These are phyloP conservation scores for Oryza glumipatula DNA, from an alignment of 176 grass and related monocot species.

Conservation along the genomic window DNA sequence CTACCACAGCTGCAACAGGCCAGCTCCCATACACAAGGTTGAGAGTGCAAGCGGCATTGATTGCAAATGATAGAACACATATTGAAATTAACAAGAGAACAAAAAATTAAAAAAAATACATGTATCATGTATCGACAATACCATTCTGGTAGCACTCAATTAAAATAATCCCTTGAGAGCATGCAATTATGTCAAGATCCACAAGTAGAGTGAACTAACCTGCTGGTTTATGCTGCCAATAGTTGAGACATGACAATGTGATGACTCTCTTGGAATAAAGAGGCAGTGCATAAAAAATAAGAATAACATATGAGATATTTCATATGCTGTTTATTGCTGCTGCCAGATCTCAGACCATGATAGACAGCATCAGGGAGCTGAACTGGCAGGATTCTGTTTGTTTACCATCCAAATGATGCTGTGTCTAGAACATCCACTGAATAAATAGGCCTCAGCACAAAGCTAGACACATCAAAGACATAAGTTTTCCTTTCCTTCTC, in stretches of 20 bases:
- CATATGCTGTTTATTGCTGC: background rate
- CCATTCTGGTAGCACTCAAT: background rate
- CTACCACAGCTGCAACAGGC: constrained; percentile 32
- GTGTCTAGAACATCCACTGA: background rate
- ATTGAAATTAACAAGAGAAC: background rate
- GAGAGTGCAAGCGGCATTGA: constrained; percentile 17
- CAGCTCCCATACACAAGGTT: constrained; percentile 40
- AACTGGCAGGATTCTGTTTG: constrained; percentile 1
- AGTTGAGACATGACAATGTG: background rate
- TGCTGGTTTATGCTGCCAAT: background rate
- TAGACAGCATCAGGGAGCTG: constrained; percentile 19
- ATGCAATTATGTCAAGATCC: background rate
- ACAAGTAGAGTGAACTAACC: background rate
- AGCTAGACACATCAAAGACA: constrained; percentile 19
- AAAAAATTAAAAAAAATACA: no score
- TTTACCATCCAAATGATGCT: constrained; percentile 14
- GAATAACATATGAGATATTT: background rate
- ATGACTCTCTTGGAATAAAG: background rate
- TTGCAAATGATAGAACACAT: constrained; percentile 9
- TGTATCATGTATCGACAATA: background rate
- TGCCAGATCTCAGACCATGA: background rate
- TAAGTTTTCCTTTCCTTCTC: background rate
- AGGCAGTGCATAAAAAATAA: background rate
- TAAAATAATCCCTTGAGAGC: background rate
- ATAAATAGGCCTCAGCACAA: constrained; percentile 20